Evolutionary conservation across 2,329 filamentous ascomycete species (phyloP), one percentile per base, ranked within the genome.

Genomic region (Aspergillus sp.): DNA sequence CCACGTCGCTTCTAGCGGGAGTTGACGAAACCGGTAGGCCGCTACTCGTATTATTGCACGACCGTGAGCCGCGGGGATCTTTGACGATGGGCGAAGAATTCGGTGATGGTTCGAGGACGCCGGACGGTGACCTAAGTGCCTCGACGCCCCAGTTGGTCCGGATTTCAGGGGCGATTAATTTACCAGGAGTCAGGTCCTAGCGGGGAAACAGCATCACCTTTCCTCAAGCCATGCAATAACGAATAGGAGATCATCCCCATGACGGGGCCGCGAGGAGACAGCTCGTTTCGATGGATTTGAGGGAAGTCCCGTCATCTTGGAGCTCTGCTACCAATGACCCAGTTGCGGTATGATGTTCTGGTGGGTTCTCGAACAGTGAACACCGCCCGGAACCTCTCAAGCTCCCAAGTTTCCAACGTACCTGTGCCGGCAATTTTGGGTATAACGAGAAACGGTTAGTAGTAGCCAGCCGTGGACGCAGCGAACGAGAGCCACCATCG

Each of bases 1-100:
- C 44, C 24, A 49, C 45, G 34, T 53, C 55, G 50, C 55, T 57
- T 53, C 43, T 49, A 57, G 55, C 55, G 55, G 42, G 38, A 48
- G 34, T 20, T 17, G 24, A 22, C 12, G 20, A 52, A 57, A 32
- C 24, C 20, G 48, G 13, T 43, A 38, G n/a, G 54, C 54, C 15
- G 5, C 43, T 39, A 41, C 26, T 30, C 2, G 26, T 30, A 30
- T 30, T 30, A 30, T 39, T 26, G 5, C 9, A n/a, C 44, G 17
- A 50, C n/a, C 11, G 6, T 18, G 36, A 30, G 48, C 48, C 38
- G 24, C 44, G n/a, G 5, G 24, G 24, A 15, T n/a, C 30, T 24
- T 30, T 26, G 22, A 24, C 30, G 43, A 30, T 41, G 17, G 38
- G n/a, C 39, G 39, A 42, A 42, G 39, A 17, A 13, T 42, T 42